These are phyloP conservation scores for Coemansia sp. DNA, from an alignment of 192 early-diverging fungal species.

Conservation along the genomic window DNA sequence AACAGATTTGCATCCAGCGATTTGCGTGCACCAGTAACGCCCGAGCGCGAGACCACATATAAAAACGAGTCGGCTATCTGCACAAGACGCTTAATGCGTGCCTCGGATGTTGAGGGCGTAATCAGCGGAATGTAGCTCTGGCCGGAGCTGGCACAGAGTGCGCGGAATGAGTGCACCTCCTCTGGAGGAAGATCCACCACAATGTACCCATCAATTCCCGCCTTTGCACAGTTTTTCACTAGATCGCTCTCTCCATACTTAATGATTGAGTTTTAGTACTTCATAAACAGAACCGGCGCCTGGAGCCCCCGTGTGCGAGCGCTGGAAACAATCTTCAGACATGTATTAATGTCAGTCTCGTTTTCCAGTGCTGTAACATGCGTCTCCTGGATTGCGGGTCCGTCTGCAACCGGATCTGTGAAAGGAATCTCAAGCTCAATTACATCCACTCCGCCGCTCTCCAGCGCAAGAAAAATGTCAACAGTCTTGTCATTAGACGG, in stretches of 20 bases:
- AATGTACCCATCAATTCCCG: constrained; percentile 94
- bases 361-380: constrained; percentile 76
- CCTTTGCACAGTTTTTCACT: constrained; percentile 79
- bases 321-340: constrained; percentile 75
- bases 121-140: constrained; percentile 88
- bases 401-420: constrained; percentile 95
- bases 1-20: constrained; percentile 71
- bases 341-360: constrained; percentile 73
- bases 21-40: constrained; percentile 86
- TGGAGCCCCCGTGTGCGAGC: constrained; percentile 81
- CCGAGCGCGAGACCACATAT: constrained; percentile 92
- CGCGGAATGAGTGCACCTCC: constrained; percentile 86
- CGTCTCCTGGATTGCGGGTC: constrained; percentile 92
- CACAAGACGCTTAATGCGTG: constrained; percentile 78
- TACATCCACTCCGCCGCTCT: constrained; percentile 90
- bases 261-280: constrained; percentile 96
- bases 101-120: constrained; percentile 89
- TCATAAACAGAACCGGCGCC: constrained; percentile 94
- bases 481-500: constrained; percentile 79
- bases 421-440: constrained; percentile 97
- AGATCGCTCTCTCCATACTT: constrained; percentile 90
- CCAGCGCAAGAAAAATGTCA: constrained; percentile 81
- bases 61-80: constrained; percentile 90
- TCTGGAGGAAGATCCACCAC: constrained; percentile 97
- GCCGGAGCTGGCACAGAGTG: constrained; percentile 69